Percentiles rank a stretch among this genome's conserved stretches.
These are phyloP conservation scores for Aspergillus aculeatus DNA, from an alignment of 2,329 filamentous ascomycete species.

Conservation along the genomic window DNA sequence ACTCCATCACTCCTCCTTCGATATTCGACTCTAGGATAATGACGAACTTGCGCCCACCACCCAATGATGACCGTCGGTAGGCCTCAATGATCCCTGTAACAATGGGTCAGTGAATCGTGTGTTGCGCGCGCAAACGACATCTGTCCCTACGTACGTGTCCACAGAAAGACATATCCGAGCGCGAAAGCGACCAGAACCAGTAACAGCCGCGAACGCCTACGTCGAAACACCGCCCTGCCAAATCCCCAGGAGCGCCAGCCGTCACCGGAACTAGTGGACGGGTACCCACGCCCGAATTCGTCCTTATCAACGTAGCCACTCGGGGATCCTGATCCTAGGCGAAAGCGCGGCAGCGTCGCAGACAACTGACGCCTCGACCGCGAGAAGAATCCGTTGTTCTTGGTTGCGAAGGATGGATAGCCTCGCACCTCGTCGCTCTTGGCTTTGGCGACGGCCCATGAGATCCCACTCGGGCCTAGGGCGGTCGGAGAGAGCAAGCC, in stretches of 20 bases:
- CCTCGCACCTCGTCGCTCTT: slow-evolving; percentile 71
- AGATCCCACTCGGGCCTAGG: slow-evolving; percentile 48
- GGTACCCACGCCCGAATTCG: slow-evolving; percentile 58
- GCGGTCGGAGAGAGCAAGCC: slow-evolving; percentile 29
- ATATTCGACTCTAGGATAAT: slow-evolving; percentile 91
- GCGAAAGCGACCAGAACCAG: slow-evolving; percentile 61
- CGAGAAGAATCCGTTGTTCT: slow-evolving; percentile 83
- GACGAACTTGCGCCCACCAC: slow-evolving; percentile 86
- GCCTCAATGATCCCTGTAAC: slow-evolving; percentile 57
- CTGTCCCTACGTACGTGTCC: slow-evolving; percentile 61
- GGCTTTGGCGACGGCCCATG: slow-evolving; percentile 80
- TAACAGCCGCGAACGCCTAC: slow-evolving; percentile 63
- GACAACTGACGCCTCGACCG: slow-evolving; percentile 80
- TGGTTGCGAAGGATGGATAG: slow-evolving; percentile 75
- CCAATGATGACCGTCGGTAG: slow-evolving; percentile 73
- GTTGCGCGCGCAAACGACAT: neutral
- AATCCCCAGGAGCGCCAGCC: slow-evolving; percentile 33
- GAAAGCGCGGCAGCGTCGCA: slow-evolving; percentile 73
- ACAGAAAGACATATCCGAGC: slow-evolving; percentile 65
- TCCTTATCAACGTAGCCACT: slow-evolving; percentile 67
- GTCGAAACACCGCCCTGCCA: slow-evolving; percentile 58
- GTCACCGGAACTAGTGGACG: slow-evolving; percentile 32
- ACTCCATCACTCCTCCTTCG: slow-evolving; percentile 97
- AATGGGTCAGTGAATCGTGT: slow-evolving; percentile 29
- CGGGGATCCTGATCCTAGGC: slow-evolving; percentile 41